These are phyloP conservation scores for Sugiyamaella novakii DNA, from an alignment of 1,139 yeast genomes.

Conservation along the genomic window DNA sequence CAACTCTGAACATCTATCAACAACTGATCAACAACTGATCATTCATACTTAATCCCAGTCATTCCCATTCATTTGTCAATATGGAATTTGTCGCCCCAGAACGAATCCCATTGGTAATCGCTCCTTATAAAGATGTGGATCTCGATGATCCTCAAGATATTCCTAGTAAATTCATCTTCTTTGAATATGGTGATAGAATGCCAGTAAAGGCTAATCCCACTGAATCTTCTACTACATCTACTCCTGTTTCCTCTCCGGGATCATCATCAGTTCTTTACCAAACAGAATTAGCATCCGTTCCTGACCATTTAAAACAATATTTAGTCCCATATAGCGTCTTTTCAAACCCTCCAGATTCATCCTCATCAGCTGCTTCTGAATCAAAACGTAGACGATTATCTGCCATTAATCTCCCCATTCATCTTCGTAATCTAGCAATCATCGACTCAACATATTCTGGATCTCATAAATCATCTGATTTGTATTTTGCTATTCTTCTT, in stretches of 20 bases:
- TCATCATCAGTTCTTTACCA: slow-evolving; percentile 16
- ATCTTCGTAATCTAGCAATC: slow-evolving; percentile 38
- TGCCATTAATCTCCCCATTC: slow-evolving; percentile 27
- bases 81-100: slow-evolving; percentile 4
- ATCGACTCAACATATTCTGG: slow-evolving; percentile 43
- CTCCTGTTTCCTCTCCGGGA: slow-evolving; percentile 15
- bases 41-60: too few relatives aligned
- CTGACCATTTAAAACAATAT: slow-evolving; percentile 14
- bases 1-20: too few relatives aligned
- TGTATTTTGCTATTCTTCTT: slow-evolving; percentile 37
- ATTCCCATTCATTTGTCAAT: neutral
- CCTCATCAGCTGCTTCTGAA: slow-evolving; percentile 3
- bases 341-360: slow-evolving; percentile 4
- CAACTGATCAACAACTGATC: too few relatives aligned
- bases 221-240: neutral
- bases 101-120: slow-evolving; percentile 19
- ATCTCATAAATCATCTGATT: slow-evolving; percentile 31
- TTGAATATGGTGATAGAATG: slow-evolving; percentile 18
- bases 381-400: slow-evolving; percentile 11
- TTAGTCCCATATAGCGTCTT: slow-evolving; percentile 15
- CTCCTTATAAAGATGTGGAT: slow-evolving; percentile 6
- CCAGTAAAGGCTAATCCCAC: slow-evolving; percentile 1
- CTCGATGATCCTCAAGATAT: neutral
- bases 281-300: slow-evolving; percentile 16
- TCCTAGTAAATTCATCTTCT: slow-evolving; percentile 10